Conservation (phyloP, 2,329 filamentous ascomycete species). For the Xylaria arbuscula region DNA sequence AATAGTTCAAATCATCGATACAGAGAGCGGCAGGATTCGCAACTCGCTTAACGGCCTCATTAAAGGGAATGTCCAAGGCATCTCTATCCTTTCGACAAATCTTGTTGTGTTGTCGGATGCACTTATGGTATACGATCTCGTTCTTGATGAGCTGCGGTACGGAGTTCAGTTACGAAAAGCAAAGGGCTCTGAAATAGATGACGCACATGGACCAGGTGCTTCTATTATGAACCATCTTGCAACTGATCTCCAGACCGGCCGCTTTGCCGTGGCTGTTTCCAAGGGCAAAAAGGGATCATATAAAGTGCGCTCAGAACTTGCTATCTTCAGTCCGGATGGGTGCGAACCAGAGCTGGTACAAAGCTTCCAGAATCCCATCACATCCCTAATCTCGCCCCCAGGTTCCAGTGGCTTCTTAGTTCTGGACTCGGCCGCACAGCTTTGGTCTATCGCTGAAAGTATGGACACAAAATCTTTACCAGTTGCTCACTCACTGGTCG, state of each 20-base stretch:
- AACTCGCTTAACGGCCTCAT: constrained; percentile 76
- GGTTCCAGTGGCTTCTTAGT: constrained; percentile 77
- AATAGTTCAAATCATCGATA: constrained; percentile 80
- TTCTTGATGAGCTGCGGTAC: constrained; percentile 79
- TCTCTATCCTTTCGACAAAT: constrained; percentile 78
- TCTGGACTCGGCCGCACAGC: constrained; percentile 79
- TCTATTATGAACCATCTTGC: constrained; percentile 72
- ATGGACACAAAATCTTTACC: constrained; percentile 64
- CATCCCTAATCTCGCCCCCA: constrained; percentile 73
- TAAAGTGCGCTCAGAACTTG: constrained; percentile 64
- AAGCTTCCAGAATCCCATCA: constrained; percentile 67
- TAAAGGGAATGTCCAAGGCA: constrained; percentile 70
- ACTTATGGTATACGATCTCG: constrained; percentile 84
- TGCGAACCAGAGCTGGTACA: constrained; percentile 69
- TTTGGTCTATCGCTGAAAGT: constrained; percentile 72
- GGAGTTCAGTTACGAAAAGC: constrained; percentile 63
- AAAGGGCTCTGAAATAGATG: constrained; percentile 48
- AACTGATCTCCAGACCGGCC: constrained; percentile 73
- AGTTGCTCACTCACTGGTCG: constrained; percentile 66
- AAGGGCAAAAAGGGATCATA: constrained; percentile 49
- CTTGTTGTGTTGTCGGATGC: constrained; percentile 80
- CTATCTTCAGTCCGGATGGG: constrained; percentile 73
- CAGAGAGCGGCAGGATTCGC: constrained; percentile 72
- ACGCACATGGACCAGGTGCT: constrained; percentile 49
- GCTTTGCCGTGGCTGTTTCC: constrained; percentile 71